Conservation (phyloP, 352 stramenopile genomes). For the Phytophthora idaei region DNA sequence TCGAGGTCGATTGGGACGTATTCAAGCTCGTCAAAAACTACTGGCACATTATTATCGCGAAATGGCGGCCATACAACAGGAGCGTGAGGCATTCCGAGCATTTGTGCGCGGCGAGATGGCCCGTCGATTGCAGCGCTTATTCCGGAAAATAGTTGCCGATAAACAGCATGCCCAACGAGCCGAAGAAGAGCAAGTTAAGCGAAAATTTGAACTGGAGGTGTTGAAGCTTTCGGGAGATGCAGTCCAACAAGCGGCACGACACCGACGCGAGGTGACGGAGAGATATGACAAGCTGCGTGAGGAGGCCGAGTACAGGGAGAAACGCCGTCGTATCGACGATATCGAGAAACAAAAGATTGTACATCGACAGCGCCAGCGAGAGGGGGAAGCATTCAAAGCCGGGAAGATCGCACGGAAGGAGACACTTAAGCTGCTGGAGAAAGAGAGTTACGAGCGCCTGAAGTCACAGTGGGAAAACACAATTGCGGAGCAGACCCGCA, state of each 20-base stretch:
- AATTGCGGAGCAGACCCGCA: slow-evolving; percentile 38
- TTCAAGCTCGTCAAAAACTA: slow-evolving; percentile 41
- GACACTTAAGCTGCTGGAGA: slow-evolving; percentile 43
- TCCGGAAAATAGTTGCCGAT: slow-evolving; percentile 36
- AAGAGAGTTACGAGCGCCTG: slow-evolving; percentile 41
- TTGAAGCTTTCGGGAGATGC: slow-evolving; percentile 41
- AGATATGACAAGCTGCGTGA: slow-evolving; percentile 63
- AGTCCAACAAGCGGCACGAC: slow-evolving; percentile 31
- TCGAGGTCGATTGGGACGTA: slow-evolving; percentile 56
- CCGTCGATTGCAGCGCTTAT: slow-evolving; percentile 51
- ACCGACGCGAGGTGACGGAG: slow-evolving; percentile 50
- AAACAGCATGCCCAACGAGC: slow-evolving; percentile 20
- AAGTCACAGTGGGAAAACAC: slow-evolving; percentile 50
- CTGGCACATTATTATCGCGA: slow-evolving; percentile 61
- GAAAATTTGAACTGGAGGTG: slow-evolving; percentile 54
- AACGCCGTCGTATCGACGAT: slow-evolving; percentile 55
- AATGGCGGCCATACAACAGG: slow-evolving; percentile 54
- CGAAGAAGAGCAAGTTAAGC: slow-evolving; percentile 35
- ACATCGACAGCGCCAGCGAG: slow-evolving; percentile 51
- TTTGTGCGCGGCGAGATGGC: slow-evolving; percentile 50
- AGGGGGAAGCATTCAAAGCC: slow-evolving; percentile 65
- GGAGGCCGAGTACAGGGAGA: slow-evolving; percentile 46
- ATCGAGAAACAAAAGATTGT: slow-evolving; percentile 71
- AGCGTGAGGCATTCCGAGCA: slow-evolving; percentile 55
- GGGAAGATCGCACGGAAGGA: slow-evolving; percentile 46